phyloP scores from a whole-genome alignment of 176 grass and related monocot genomes.

The Oryza brachyantha region DNA sequence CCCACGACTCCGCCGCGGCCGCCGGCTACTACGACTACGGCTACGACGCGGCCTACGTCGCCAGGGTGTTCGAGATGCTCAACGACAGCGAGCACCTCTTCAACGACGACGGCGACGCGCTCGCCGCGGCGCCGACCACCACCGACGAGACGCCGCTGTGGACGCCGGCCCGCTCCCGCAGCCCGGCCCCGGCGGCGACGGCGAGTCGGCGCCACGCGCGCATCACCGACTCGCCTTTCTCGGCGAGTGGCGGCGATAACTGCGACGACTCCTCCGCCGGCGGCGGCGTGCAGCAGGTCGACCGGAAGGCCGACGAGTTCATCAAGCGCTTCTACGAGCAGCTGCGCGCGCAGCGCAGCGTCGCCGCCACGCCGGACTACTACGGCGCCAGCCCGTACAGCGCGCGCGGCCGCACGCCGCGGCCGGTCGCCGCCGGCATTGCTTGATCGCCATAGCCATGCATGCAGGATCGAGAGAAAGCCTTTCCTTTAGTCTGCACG shows the following conservation, averaged over 20 bases:
- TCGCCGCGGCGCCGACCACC: neutral
- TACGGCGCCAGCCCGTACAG: slow-evolving; percentile 25
- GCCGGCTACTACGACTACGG: slow-evolving; percentile 30
- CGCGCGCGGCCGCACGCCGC: neutral
- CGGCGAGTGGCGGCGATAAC: neutral
- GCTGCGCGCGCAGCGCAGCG: slow-evolving; percentile 60
- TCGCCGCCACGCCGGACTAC: slow-evolving; percentile 53
- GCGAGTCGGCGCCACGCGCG: slow-evolving; percentile 1
- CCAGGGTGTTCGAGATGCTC: slow-evolving; percentile 64
- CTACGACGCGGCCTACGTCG: slow-evolving; percentile 62
- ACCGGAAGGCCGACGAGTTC: slow-evolving; percentile 65
- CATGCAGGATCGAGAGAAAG: neutral
- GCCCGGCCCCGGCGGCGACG: slow-evolving; percentile 15
- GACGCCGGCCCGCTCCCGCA: slow-evolving; percentile 15
- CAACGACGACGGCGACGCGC: neutral
- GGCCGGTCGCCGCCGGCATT: slow-evolving; percentile 2
- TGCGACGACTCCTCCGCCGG: neutral
- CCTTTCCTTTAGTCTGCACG: neutral
- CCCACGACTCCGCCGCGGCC: too few relatives aligned
- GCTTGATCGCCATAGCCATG: neutral
- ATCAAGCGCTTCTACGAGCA: slow-evolving; percentile 77
- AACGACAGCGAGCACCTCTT: slow-evolving; percentile 28
- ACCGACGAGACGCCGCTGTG: neutral
- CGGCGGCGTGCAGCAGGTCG: slow-evolving; percentile 35
- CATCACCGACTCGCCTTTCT: slow-evolving; percentile 52